Evolutionary conservation across 2,329 filamentous ascomycete species (phyloP), one percentile per base, ranked within the genome.

Genomic region (Venturia carpophila): DNA sequence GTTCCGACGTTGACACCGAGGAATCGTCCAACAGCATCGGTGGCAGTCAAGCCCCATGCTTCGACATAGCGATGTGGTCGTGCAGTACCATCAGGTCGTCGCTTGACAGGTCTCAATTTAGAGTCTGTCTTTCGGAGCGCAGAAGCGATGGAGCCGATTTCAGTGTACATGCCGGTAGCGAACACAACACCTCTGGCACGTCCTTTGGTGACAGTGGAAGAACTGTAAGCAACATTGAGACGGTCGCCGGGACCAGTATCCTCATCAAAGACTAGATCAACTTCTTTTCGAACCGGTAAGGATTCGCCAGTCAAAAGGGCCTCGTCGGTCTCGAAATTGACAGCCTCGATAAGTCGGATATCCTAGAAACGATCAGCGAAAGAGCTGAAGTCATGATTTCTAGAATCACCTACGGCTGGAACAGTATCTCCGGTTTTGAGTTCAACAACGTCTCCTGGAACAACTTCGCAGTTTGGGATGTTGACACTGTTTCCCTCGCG

Each of bases 281-380:
- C 84, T 77, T 70, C 84, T 79, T 77, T 91, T 87, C 79, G 84
- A 64, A 88, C 86, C 66, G 88, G 85, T 9, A 89, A 75, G 45
- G 88, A 89, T 77, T 91, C 88, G 68, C 88, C 88, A 19, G 88
- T 91, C 45, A 91, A 81, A 65, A 89, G 81, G 15, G 88, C 87
- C 74, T 91, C 88, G 67, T 95, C 90, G 68, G 88, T 88, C 62
- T 87, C 88, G 67, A 91, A 78, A 74, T 92, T 92, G 76, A 91
- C 84, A 65, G 83, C 84, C 68, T 87, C 82, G 67, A 87, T 73
- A 11, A 83, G 73, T 68, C 87, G 34, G 13, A 89, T 30, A 42
- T 65, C 64, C 63, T 64, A n/a, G 6, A 27, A 27, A 17, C 9
- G 9, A 17, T 63, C 47, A 63, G 61, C n/a, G 21, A 43, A 49